Evolutionary conservation across 345 rosid genomes (phyloP).

Genomic region (Populus nigra): DNA sequence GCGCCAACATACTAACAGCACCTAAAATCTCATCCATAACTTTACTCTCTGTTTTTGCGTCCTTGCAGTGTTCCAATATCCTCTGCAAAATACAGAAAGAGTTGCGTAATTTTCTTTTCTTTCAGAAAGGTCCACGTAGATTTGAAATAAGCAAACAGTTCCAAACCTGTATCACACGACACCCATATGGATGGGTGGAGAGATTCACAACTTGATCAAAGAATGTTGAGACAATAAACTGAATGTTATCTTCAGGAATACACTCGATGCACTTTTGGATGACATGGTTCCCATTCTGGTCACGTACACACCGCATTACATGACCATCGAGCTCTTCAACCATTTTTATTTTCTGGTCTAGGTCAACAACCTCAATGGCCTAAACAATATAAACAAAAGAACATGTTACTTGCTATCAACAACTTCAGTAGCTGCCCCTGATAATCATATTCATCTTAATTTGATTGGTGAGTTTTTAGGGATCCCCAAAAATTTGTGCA

Average conservation of each 20-base stretch:
- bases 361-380: slow-evolving; percentile 92
- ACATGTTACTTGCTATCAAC: background rate
- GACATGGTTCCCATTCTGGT: slow-evolving; percentile 98
- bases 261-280: slow-evolving; percentile 97
- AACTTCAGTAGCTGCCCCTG: background rate
- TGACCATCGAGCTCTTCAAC: slow-evolving; percentile 91
- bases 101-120: background rate
- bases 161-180: slow-evolving; percentile 91
- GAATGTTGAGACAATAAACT: slow-evolving; percentile 75
- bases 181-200: slow-evolving; percentile 92
- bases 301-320: slow-evolving; percentile 90
- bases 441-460: background rate
- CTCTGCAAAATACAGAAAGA: slow-evolving; percentile 43
- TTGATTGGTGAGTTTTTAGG: background rate
- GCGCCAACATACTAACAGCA: slow-evolving; percentile 86
- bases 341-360: slow-evolving; percentile 86
- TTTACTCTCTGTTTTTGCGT: slow-evolving; percentile 63
- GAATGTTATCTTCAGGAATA: slow-evolving; percentile 79
- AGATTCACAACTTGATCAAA: slow-evolving; percentile 81
- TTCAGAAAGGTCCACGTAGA: background rate
- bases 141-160: background rate
- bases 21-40: slow-evolving; percentile 82
- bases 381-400: slow-evolving; percentile 22
- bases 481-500: background rate
- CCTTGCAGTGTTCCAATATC: slow-evolving; percentile 81